Evolutionary conservation across 2,329 filamentous ascomycete genomes (phyloP), one percentile per base, ranked within the genome.

Genomic region (Sporothrix variecibatus): DNA sequence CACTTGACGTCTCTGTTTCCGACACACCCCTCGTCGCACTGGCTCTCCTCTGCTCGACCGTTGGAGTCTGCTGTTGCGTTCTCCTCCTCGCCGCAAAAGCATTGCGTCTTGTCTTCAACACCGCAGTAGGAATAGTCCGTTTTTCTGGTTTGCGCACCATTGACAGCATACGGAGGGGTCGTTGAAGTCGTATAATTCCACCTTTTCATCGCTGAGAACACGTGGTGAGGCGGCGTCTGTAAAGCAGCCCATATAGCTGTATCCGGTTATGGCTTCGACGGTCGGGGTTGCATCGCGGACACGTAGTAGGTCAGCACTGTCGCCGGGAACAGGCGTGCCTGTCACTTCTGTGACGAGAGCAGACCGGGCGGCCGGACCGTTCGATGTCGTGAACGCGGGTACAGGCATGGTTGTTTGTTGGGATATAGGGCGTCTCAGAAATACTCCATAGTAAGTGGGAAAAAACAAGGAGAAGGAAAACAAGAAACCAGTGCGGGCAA

Each of bases 241-340:
- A 31, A 58, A 71, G 49, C 68, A 71, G 31, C 68, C 68, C 15
- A 40, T 31, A 26, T 69, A 69, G 26, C 2, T 53, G 65, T 69
- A 69, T 46, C 46, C 65, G 1, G 43, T 1, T 2, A 67, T 23
- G 64, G 60, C 0, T 12, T 28, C 8, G 31, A 40, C 60, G 60
- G 31, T 58, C 11, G 53, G n/a, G 1, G 23, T 26, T 26, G 23
- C 23, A 9, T 23, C 23, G 23, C 53, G 53, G 5, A 12, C 8
- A 28, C 11, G 23, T 5, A 58, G 53, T 23, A 11, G 6, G 9
- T 5, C 11, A 23, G n/a, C 23, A 12, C 23, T 9, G n/a, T 15
- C n/a, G 3, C n/a, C n/a, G 11, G 26, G 23, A 8, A 58, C 53
- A 26, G 53, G 53, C 23, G 26, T 12, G 23, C n/a, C 20, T 7